Evolutionary conservation across 345 rosid species (phyloP).

Genomic region (Xanthoceras sorbifolium): DNA sequence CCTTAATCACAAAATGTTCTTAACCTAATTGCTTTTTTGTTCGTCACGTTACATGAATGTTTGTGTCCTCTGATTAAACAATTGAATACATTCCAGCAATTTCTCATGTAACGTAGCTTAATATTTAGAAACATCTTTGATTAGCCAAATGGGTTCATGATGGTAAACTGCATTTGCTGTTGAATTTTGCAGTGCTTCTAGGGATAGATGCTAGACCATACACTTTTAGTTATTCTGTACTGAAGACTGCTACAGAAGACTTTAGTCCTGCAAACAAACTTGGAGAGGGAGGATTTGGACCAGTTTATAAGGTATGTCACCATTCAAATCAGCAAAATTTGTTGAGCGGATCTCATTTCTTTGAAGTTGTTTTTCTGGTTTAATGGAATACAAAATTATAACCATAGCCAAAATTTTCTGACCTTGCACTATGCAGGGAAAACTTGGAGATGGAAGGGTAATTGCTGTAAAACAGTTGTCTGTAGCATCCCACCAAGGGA

Average conservation of each 20-base stretch:
- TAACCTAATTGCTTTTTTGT: not conserved
- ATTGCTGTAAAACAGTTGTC: conserved; percentile 77
- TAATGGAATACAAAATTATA: not conserved
- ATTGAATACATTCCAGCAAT: not conserved
- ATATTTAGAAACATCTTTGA: not conserved
- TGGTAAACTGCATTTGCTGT: not conserved
- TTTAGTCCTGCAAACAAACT: conserved; percentile 16
- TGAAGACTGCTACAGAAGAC: conserved; percentile 10
- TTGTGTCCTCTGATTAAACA: not conserved
- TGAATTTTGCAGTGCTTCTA: conserved; percentile 25
- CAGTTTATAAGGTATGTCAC: not conserved
- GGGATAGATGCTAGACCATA: conserved; percentile 21
- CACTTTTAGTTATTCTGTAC: conserved; percentile 19
- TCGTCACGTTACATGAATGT: not conserved
- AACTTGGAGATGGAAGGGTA: conserved; percentile 57
- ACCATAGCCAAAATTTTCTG: not conserved
- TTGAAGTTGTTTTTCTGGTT: not conserved
- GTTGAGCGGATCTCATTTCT: not conserved
- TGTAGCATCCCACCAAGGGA: conserved; percentile 66
- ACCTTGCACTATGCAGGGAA: conserved; percentile 34
- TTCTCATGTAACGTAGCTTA: not conserved
- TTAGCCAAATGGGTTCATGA: not conserved
- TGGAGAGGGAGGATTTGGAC: conserved; percentile 1
- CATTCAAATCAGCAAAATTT: not conserved
- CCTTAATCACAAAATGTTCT: not conserved